Evolutionary conservation across 179 eudicot species (phyloP), one percentile per base, ranked within the genome.

Genomic region (Vitellaria paradoxa): DNA sequence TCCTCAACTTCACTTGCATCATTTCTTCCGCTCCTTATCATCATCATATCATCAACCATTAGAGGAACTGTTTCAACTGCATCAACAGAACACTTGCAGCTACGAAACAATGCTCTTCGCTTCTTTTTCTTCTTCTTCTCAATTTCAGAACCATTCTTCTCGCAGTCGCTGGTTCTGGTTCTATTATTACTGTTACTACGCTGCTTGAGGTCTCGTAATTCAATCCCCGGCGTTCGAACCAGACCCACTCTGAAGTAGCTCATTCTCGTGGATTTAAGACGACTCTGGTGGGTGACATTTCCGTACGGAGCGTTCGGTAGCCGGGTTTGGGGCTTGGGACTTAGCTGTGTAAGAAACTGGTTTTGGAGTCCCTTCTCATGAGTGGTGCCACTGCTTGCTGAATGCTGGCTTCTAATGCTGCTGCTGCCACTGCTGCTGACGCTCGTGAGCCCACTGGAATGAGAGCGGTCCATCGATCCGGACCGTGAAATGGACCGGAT

Each of bases 341-440:
- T 94, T 5, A 96, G 93, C 72, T 84, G 89, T 23, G 93, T 89
- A 73, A 30, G 91, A 75, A 92, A 89, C n/a, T 85, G 85, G 67
- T 91, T 94, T n/a, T 74, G 85, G 45, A 68, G 23, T 71, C 64
- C 76, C 76, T 83, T 21, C 21, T 68, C 18, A 26, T 71, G 64
- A 65, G 80, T 61, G n/a, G 90, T 88, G 52, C 89, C 87, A 42
- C 93, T 87, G 75, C 86, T 85, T 13, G 86, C 77, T 4, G 90
- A 87, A n/a, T 75, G 68, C 26, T 81, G 82, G 73, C 91, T 91
- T 2, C 85, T 75, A 21, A 82, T 84, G 53, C 93, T 86, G 3
- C 91, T 88, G 65, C 93, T 86, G 37, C 37, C 2, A 20, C 87
- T 86, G 30, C 85, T 85, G 21, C 84, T 81, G 5, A 65, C 69